Evolutionary conservation across 2,329 filamentous ascomycete species (phyloP).

Genomic region (Cercospora sp.): DNA sequence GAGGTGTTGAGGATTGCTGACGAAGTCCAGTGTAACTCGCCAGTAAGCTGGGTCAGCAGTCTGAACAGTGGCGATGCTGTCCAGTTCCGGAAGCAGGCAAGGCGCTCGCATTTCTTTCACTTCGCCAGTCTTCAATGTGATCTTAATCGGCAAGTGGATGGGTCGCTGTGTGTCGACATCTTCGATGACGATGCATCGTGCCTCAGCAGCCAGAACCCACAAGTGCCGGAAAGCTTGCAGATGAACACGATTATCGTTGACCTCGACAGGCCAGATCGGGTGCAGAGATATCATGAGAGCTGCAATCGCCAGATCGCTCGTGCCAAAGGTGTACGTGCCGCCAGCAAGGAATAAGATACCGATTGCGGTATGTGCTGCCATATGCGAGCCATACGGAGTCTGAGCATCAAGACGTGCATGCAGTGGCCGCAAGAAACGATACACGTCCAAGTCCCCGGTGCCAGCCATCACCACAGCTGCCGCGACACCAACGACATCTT

Average conservation of each 20-base stretch:
- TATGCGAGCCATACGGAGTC: slow-evolving; percentile 87
- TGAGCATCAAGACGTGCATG: slow-evolving; percentile 84
- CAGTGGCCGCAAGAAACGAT: slow-evolving; percentile 80
- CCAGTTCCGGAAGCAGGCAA: slow-evolving; percentile 64
- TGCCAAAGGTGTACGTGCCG: slow-evolving; percentile 88
- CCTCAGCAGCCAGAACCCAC: slow-evolving; percentile 91
- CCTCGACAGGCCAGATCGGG: slow-evolving; percentile 81
- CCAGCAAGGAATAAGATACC: slow-evolving; percentile 89
- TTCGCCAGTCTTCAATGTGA: slow-evolving; percentile 32
- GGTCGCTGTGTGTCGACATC: slow-evolving; percentile 83
- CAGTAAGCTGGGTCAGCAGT: slow-evolving; percentile 70
- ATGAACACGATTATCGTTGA: slow-evolving; percentile 92
- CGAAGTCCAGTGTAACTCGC: slow-evolving; percentile 77
- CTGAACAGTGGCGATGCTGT: slow-evolving; percentile 62
- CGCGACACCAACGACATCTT: slow-evolving; percentile 81
- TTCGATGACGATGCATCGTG: slow-evolving; percentile 82
- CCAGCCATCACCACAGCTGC: slow-evolving; percentile 92
- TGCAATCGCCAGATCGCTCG: slow-evolving; percentile 81
- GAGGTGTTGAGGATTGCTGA: slow-evolving; percentile 60
- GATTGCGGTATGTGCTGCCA: slow-evolving; percentile 88
- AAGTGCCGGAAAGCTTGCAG: slow-evolving; percentile 95
- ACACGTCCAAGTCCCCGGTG: slow-evolving; percentile 81
- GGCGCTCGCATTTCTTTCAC: slow-evolving; percentile 50
- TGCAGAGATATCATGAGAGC: slow-evolving; percentile 90
- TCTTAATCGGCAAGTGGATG: slow-evolving; percentile 53